A percentile compares a stretch with the other conserved stretches of the same genome.
phyloP scores from a whole-genome alignment of 345 rosid species.

The Hypericum androsaemum region DNA sequence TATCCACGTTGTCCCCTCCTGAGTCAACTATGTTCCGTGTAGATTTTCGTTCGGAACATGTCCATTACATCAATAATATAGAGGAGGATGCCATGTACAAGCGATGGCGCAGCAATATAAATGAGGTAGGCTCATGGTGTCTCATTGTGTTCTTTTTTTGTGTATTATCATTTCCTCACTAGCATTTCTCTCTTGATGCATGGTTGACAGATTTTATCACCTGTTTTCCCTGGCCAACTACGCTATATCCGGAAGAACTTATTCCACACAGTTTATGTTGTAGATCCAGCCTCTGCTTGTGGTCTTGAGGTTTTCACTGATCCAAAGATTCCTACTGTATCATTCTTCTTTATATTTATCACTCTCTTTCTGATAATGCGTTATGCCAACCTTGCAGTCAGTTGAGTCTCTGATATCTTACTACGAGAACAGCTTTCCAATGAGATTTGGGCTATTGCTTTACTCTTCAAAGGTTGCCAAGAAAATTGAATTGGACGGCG shows the following conservation, averaged over 20 bases:
- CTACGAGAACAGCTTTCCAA: slow-evolving; percentile 70
- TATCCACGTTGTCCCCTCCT: slow-evolving; percentile 52
- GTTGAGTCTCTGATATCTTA: slow-evolving; percentile 59
- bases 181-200: slow-evolving; percentile 14
- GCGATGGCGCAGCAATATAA: slow-evolving; percentile 85
- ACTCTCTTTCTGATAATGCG: slow-evolving; percentile 14
- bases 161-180: slow-evolving; percentile 1
- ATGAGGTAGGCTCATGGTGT: slow-evolving; percentile 45
- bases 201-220: slow-evolving; percentile 75
- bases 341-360: not conserved
- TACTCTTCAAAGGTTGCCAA: slow-evolving; percentile 62
- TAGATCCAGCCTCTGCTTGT: slow-evolving; percentile 78
- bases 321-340: not conserved
- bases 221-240: slow-evolving; percentile 90
- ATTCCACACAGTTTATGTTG: slow-evolving; percentile 84
- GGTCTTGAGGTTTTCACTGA: slow-evolving; percentile 60
- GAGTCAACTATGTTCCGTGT: slow-evolving; percentile 69
- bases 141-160: slow-evolving; percentile 2
- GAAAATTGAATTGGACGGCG: slow-evolving; percentile 49
- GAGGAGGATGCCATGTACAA: slow-evolving; percentile 97
- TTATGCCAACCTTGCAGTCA: slow-evolving; percentile 45
- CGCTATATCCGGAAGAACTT: slow-evolving; percentile 93
- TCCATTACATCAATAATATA: slow-evolving; percentile 86
- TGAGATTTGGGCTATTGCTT: slow-evolving; percentile 86
- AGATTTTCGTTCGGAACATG: slow-evolving; percentile 85